Evolutionary conservation across 2,329 filamentous ascomycete species (phyloP).

Genomic region (Epichloe glyceriae): DNA sequence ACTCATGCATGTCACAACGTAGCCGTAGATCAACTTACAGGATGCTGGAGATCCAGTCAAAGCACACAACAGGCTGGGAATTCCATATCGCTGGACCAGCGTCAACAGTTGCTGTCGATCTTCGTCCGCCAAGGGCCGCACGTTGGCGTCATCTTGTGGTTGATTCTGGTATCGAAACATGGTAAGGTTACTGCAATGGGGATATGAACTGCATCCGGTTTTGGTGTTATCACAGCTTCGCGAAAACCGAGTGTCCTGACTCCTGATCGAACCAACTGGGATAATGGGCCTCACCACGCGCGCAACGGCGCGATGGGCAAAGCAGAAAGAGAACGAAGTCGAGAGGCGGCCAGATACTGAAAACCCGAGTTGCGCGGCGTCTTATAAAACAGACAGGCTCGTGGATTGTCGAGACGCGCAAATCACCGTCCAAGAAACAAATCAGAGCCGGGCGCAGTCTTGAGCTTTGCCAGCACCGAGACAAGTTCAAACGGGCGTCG

Average conservation of each 20-base stretch:
- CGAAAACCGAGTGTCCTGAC: not conserved
- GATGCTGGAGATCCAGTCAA: constrained; percentile 23
- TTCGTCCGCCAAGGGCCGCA: constrained; percentile 24
- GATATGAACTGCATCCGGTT: not conserved
- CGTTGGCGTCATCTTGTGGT: constrained; percentile 20
- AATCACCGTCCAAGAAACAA: not conserved
- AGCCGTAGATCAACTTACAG: constrained; percentile 17
- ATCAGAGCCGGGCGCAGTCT: not conserved
- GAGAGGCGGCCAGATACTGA: not conserved
- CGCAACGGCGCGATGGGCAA: not conserved
- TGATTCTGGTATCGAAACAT: constrained; percentile 22
- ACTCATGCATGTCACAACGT: not conserved
- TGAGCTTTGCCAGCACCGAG: not conserved
- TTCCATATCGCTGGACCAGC: constrained; percentile 25
- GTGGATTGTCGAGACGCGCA: not conserved
- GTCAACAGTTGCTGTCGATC: constrained; percentile 25
- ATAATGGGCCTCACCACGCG: not conserved
- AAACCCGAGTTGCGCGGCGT: not conserved
- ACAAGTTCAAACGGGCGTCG: not conserved
- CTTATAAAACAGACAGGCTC: not conserved
- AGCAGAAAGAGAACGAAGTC: not conserved
- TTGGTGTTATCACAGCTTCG: not conserved
- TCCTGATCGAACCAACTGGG: not conserved
- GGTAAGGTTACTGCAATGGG: not conserved
- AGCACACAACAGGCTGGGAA: constrained; percentile 24